Base-by-base conservation (phyloP, 2,329 filamentous ascomycete species). In the Fusarium stilboides region DNA sequence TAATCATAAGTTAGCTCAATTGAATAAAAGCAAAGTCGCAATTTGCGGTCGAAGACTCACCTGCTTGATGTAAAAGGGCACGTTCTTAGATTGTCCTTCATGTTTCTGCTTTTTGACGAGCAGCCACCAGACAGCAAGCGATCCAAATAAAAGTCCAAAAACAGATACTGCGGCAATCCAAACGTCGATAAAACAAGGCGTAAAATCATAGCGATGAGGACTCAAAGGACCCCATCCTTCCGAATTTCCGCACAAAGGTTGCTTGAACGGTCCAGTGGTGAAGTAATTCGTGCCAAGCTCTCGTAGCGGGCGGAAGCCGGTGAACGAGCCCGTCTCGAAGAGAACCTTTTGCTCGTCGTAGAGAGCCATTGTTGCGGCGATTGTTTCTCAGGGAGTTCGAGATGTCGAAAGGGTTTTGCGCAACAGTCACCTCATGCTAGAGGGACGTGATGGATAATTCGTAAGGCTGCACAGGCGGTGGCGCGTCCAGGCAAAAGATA, bases 151-250 rank as follows among this genome's bases (percentile, higher is more conserved):
- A 24, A 98, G 84, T 17, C 95, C 94, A 82, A 91, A 97, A 15
- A 85, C 86, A 10, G 93, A 93, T 28, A 97, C 92, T 3, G 86
- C 82, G 34, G 92, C 89, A 62, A 98, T 88, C 89, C 93, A 94
- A 22, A 97, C 88, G 78, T 99, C 97, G 75, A 98, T 90, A 78
- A 99, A 99, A 84, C 96, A 99, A 40, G 96, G 95, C 17, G 96
- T 98, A 76, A 99, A 94, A 82, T 99, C 96, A 80, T 94, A 98
- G 79, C 95, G 88, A 71, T 90, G 86, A 36, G 91, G 90, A 80
- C 94, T 98, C 77, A 99, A 78, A 22, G 96, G 96, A 2, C 97
- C 97, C 96, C 96, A 99, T 75, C 96, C 97, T 81, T 98, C 95
- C 56, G 86, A 84, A 81, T 97, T 96, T 79, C 92, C 89, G 82